Evolutionary conservation across 352 stramenopile species (phyloP).

Genomic region (Globisporangium nagaii): DNA sequence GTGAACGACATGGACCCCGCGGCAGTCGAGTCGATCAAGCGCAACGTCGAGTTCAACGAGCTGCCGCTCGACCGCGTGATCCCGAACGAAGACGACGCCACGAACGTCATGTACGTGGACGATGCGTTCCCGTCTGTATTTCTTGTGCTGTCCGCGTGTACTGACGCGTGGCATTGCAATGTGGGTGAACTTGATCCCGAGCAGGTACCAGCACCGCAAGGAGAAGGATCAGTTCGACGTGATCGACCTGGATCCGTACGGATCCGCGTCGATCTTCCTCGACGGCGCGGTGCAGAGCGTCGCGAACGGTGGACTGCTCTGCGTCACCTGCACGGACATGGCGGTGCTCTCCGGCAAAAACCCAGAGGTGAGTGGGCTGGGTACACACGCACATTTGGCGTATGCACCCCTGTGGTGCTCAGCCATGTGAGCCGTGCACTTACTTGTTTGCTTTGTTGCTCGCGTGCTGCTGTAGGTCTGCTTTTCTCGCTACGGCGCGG

Average conservation of each 20-base stretch:
- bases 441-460: background rate
- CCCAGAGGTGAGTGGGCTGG: constrained; percentile 58
- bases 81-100: constrained; percentile 81
- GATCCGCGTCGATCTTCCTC: constrained; percentile 97
- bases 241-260: constrained; percentile 99
- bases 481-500: constrained; percentile 79
- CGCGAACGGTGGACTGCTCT: constrained; percentile 94
- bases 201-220: constrained; percentile 66
- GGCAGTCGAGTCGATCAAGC: constrained; percentile 93
- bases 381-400: too few relatives aligned
- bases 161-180: background rate
- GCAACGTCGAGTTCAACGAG: constrained; percentile 93
- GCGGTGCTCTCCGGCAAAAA: constrained; percentile 87
- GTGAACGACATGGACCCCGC: constrained; percentile 98
- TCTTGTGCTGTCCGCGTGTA: background rate
- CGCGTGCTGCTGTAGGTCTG: constrained; percentile 41
- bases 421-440: background rate
- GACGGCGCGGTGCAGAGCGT: constrained; percentile 96
- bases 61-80: constrained; percentile 78
- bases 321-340: constrained; percentile 99
- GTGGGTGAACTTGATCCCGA: background rate
- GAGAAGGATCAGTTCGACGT: constrained; percentile 96
- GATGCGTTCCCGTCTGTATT: background rate
- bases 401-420: background rate
- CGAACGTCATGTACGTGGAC: constrained; percentile 84